phyloP scores from a whole-genome alignment of 2,329 filamentous ascomycete species.

The Fusarium chaquense region DNA sequence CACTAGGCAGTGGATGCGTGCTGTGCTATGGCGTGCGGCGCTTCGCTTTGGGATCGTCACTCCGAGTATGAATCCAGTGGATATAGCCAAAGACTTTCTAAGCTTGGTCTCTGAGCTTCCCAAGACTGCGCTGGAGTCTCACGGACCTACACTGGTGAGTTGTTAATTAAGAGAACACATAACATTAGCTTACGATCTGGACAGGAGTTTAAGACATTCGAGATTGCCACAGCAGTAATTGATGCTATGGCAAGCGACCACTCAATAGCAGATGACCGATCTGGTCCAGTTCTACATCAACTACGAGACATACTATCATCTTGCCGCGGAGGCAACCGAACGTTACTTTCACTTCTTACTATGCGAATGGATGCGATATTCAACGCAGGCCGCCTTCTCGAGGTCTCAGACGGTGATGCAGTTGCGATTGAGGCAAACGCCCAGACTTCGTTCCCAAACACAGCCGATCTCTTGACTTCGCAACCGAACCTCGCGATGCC shows the following conservation, averaged over 20 bases:
- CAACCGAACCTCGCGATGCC: conserved; percentile 40
- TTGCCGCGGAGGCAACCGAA: conserved; percentile 58
- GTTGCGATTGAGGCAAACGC: conserved; percentile 28
- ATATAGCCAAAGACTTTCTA: conserved; percentile 61
- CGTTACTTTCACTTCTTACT: conserved; percentile 53
- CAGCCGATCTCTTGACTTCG: conserved; percentile 30
- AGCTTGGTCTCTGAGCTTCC: conserved; percentile 58
- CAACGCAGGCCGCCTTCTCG: conserved; percentile 31
- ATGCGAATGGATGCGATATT: conserved; percentile 45
- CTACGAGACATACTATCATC: conserved; percentile 57
- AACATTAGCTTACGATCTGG: background rate
- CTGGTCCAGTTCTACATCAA: conserved; percentile 53
- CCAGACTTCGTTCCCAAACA: conserved; percentile 29
- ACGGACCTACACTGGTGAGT: conserved; percentile 59
- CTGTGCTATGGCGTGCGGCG: conserved; percentile 60
- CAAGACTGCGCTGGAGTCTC: conserved; percentile 60
- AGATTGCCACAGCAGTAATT: conserved; percentile 60
- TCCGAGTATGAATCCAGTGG: conserved; percentile 53
- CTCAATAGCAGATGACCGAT: conserved; percentile 41
- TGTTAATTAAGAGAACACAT: accelerated
- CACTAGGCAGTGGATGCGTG: conserved; percentile 64
- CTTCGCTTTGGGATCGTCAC: conserved; percentile 51
- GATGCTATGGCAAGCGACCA: conserved; percentile 53
- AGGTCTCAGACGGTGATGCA: conserved; percentile 16
- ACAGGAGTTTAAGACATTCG: conserved; percentile 60